Conservation (phyloP, 1,139 yeast species). For the Torulaspora pretoriensis region DNA sequence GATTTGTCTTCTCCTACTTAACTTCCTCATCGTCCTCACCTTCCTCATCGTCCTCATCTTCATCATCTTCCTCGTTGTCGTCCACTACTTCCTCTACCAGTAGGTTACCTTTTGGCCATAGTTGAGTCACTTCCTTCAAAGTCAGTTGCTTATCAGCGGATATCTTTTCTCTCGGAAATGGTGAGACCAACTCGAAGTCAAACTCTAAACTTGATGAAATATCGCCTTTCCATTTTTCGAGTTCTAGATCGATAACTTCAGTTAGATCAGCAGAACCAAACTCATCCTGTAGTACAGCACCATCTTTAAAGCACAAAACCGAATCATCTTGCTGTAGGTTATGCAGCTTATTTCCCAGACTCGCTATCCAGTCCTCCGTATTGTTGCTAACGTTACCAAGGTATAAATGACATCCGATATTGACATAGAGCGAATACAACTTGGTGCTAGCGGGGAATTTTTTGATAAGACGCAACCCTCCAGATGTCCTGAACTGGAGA, state of each 20-base stretch:
- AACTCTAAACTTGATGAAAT: slow-evolving; percentile 39
- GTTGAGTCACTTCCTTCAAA: slow-evolving; percentile 41
- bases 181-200: slow-evolving; percentile 49
- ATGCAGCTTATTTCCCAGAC: slow-evolving; percentile 17
- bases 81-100: slow-evolving; percentile 45
- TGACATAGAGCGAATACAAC: slow-evolving; percentile 60
- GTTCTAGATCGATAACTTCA: slow-evolving; percentile 20
- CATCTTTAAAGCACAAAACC: slow-evolving; percentile 25
- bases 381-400: slow-evolving; percentile 20
- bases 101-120: slow-evolving; percentile 63
- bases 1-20: not conserved
- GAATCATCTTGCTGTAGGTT: slow-evolving; percentile 18
- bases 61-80: slow-evolving; percentile 38
- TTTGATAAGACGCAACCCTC: slow-evolving; percentile 61
- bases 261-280: slow-evolving; percentile 23
- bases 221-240: slow-evolving; percentile 17
- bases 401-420: slow-evolving; percentile 46
- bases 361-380: slow-evolving; percentile 14
- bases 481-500: slow-evolving; percentile 46
- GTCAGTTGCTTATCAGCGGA: slow-evolving; percentile 30
- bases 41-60: slow-evolving; percentile 20
- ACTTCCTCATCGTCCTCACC: slow-evolving; percentile 9
- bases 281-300: slow-evolving; percentile 10
- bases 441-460: slow-evolving; percentile 48
- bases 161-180: slow-evolving; percentile 52